Evolutionary conservation across 345 rosid species (phyloP), one percentile per base, ranked within the genome.

Genomic region (Camelina laxa): DNA sequence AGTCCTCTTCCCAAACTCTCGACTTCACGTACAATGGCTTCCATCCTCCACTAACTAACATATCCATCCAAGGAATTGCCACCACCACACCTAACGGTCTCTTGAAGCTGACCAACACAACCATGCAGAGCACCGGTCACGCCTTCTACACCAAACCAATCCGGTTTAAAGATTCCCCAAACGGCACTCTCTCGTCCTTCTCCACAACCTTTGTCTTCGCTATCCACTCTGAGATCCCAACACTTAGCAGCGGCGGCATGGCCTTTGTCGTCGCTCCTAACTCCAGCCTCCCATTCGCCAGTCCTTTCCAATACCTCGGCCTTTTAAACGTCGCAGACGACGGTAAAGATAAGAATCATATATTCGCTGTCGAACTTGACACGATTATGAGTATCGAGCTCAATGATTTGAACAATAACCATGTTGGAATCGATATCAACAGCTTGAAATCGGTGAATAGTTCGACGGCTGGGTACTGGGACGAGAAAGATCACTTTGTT

Each of bases 161-260:
- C 67, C 80, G 67, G 66, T 83, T 93, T 84, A 93, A 85, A 88
- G 80, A 78, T 81, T 15, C 83, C 1, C 6, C 77, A 33, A 73
- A 64, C 47, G 81, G 67, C 49, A 20, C 66, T 2, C 85, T 70
- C 61, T 76, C 59, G 48, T 73, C 87, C 27, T 88, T 88, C 80
- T 87, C 92, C 5, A 81, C 91, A 9, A 76, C 88, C 14, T 91
- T 87, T 38, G 80, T 86, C 50, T 88, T 88, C 11, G 88, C 70
- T 17, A 87, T 91, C 14, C 14, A 51, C 6, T 12, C 92, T 2
- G 7, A 73, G 30, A 19, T 33, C 38, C 21, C 65, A 1, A 2
- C 0, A 6, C 15, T 65, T n/a, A 2, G 85, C 4, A 77, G 74
- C 20, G 84, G 72, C 2, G 90, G 90, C 5, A 49, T 89, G 1